Conservation (phyloP, 2,329 filamentous ascomycete genomes). For the Coniochaeta prunicola region DNA sequence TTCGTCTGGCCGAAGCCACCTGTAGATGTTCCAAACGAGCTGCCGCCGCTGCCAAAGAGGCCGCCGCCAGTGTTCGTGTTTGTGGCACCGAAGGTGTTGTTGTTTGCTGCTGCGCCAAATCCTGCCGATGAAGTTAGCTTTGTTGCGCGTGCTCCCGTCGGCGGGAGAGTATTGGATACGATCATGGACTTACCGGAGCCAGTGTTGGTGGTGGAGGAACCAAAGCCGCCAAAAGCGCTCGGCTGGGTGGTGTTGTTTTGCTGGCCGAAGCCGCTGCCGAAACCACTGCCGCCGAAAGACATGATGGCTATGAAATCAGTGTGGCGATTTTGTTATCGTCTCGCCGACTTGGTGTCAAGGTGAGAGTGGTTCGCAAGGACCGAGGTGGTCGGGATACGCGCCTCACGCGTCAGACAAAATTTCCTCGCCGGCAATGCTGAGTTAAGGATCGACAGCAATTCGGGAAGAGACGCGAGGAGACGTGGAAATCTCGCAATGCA, state of each 20-base stretch:
- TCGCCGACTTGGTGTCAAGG: neutral
- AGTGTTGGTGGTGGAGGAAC: slow-evolving; percentile 31
- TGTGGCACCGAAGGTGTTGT: slow-evolving; percentile 27
- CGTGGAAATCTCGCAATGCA: neutral
- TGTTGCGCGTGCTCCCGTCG: slow-evolving; percentile 19
- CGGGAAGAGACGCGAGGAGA: neutral
- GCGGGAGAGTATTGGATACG: neutral
- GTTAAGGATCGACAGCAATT: neutral
- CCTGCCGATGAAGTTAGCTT: slow-evolving; percentile 15
- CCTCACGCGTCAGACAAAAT: slow-evolving; percentile 2
- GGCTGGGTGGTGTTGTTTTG: slow-evolving; percentile 39
- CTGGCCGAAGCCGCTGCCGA: slow-evolving; percentile 54
- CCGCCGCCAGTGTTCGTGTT: slow-evolving; percentile 28
- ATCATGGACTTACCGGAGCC: slow-evolving; percentile 5
- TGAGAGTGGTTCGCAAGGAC: neutral
- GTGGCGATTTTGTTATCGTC: neutral
- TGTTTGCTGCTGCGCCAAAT: neutral
- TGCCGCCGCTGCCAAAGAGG: slow-evolving; percentile 34
- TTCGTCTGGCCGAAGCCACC: slow-evolving; percentile 14
- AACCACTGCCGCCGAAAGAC: slow-evolving; percentile 46
- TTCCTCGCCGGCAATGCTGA: neutral
- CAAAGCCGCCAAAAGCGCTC: slow-evolving; percentile 51
- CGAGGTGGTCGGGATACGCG: slow-evolving; percentile 4
- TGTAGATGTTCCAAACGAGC: slow-evolving; percentile 14
- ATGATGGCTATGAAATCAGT: slow-evolving; percentile 29